phyloP scores from a whole-genome alignment of 495 filamentous ascomycete genomes.

The Lasiosphaeria hispida region DNA sequence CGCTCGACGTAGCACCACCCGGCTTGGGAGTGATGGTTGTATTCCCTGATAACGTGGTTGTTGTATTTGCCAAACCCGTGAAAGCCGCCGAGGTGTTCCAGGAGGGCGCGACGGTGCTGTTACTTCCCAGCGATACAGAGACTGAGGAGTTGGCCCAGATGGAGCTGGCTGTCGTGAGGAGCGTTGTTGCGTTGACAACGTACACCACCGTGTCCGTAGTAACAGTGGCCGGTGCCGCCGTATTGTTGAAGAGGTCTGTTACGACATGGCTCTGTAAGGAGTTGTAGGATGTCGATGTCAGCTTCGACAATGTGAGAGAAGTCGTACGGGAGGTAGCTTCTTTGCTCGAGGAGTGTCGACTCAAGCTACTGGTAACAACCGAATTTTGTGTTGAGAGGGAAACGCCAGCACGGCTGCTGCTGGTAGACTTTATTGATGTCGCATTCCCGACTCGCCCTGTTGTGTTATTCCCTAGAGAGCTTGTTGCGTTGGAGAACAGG shows the following conservation, averaged over 20 bases:
- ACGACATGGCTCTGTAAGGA: no score
- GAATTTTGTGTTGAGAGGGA: no score
- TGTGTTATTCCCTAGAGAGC: conserved; percentile 2
- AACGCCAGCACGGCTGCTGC: no score
- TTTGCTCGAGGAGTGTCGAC: no score
- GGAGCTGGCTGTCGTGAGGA: background rate
- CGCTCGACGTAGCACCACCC: no score
- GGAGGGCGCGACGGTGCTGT: conserved; percentile 5
- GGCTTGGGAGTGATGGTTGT: no score
- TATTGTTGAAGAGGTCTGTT: no score
- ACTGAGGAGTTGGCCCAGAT: conserved; percentile 6
- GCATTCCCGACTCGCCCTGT: background rate
- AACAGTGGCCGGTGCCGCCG: background rate
- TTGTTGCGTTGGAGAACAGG: conserved; percentile 9
- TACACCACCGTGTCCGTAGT: conserved; percentile 1
- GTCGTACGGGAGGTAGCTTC: no score
- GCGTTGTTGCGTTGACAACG: conserved; percentile 8
- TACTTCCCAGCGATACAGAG: background rate
- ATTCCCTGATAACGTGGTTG: background rate
- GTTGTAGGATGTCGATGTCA: no score
- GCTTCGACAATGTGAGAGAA: no score
- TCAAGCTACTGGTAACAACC: no score
- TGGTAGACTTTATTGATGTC: conserved; percentile 2
- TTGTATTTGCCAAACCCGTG: background rate
- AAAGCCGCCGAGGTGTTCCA: conserved; percentile 10